These are phyloP conservation scores for Tulasnella sp. DNA, from an alignment of 768 basidiomycete genomes.

Conservation along the genomic window DNA sequence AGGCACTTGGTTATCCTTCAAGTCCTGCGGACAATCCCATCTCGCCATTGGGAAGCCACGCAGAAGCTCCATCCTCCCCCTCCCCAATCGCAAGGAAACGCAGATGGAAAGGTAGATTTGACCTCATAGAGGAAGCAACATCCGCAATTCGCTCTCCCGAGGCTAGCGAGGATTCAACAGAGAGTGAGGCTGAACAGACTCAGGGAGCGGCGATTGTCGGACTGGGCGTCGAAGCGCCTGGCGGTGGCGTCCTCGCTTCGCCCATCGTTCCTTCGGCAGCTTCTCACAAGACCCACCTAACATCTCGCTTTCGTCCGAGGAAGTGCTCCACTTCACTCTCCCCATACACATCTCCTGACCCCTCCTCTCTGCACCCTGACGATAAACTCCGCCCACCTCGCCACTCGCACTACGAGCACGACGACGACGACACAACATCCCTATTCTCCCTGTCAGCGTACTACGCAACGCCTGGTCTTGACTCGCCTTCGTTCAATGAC, in stretches of 20 bases:
- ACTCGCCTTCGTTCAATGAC: background rate
- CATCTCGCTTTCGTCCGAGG: background rate
- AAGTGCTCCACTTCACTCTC: background rate
- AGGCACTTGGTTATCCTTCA: conserved; percentile 13
- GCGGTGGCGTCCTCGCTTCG: background rate
- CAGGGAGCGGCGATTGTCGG: background rate
- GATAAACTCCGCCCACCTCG: background rate
- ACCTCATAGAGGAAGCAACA: background rate
- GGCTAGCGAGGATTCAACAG: background rate
- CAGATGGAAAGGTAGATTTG: background rate
- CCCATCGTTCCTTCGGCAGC: background rate
- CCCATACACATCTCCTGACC: background rate
- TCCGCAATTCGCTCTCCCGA: background rate
- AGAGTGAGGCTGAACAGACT: background rate
- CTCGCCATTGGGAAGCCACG: background rate
- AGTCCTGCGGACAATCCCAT: background rate
- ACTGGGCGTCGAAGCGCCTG: background rate
- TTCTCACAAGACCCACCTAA: background rate
- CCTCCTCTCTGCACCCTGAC: background rate
- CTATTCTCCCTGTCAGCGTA: conserved; percentile 27
- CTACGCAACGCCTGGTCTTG: background rate
- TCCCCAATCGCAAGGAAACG: background rate
- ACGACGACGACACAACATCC: conserved; percentile 15
- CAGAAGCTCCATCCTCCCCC: background rate
- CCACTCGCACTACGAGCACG: background rate